Evolutionary conservation across 768 basidiomycete species (phyloP), one percentile per base, ranked within the genome.

Genomic region (Kwoniella bestiolae): DNA sequence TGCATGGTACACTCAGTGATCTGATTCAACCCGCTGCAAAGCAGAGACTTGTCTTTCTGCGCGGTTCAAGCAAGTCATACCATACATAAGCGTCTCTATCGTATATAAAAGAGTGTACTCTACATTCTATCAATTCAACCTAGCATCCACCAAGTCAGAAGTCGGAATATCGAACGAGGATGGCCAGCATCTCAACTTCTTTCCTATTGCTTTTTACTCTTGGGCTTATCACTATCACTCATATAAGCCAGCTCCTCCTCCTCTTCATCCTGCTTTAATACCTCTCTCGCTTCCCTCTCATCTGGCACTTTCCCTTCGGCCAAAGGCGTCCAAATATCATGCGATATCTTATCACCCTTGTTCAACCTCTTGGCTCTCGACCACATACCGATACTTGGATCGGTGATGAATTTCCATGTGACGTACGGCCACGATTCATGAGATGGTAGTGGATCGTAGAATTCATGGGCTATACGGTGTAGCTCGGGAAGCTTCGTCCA

Each of bases 341-440:
- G 65, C 25, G 73, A 68, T n/a, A 81, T 67, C 56, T 72, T 69
- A 49, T 70, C 72, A 18, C 78, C 77, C 59, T 69, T 68, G 3
- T 69, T 65, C 5, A 65, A 63, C 28, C 94, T 83, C 81, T 97
- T 97, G 7, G 89, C 91, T 7, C 94, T 85, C 12, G 91, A 89
- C 80, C 90, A 95, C 69, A 97, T 87, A 2, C 94, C 94, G 29
- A 94, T 91, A 67, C 90, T 88, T 14, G 85, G 85, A 72, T 96
- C 93, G 28, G 92, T 87, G 60, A 99, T 96, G 79, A 99, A 99
- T 82, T 92, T 92, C 61, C 91, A 84, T 2, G 90, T 92, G 35
- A 98, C 90, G 88, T 94, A 93, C 2, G 92, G 89, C 96, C 96
- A 99, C 4, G 89, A 90, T 1, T 89, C 87, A 75, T 99, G 96